Percentiles rank a stretch among this genome's conserved stretches.
phyloP scores from a whole-genome alignment of 2,329 filamentous ascomycete genomes.

The Hypocrella siamensis region DNA sequence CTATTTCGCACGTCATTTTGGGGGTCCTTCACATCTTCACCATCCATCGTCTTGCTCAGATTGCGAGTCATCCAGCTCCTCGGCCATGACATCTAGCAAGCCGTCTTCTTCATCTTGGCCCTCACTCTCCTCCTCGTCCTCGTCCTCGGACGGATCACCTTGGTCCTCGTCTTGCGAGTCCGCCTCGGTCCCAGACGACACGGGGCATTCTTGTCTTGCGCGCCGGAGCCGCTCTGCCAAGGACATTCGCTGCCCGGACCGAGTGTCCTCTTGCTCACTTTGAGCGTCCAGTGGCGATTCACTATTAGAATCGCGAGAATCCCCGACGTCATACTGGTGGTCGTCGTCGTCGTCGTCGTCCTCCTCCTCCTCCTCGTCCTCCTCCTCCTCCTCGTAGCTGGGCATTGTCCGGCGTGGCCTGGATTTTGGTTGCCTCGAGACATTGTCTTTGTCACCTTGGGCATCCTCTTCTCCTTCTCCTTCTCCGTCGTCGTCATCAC shows the following conservation, averaged over 20 bases:
- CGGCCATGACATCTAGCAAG: slow-evolving; percentile 17
- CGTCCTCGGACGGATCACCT: slow-evolving; percentile 5
- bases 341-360: slow-evolving; percentile 9
- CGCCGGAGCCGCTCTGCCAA: no score
- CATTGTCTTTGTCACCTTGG: background rate
- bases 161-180: slow-evolving; percentile 7
- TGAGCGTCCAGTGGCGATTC: no score
- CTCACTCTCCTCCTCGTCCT: slow-evolving; percentile 8
- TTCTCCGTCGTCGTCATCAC: slow-evolving; percentile 2
- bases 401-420: no score
- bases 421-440: background rate
- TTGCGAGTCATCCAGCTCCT: slow-evolving; percentile 15
- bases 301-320: no score
- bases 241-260: no score
- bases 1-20: no score
- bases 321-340: no score
- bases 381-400: slow-evolving; percentile 3
- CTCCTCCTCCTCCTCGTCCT: slow-evolving; percentile 7
- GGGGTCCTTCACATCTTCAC: background rate
- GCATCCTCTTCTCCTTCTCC: slow-evolving; percentile 6
- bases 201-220: no score
- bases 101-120: slow-evolving; percentile 5
- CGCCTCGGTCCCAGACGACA: no score
- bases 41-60: slow-evolving; percentile 7
- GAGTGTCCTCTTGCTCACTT: no score